These are phyloP conservation scores for Trichophyton simii DNA, from an alignment of 2,329 filamentous ascomycete genomes.

Conservation along the genomic window DNA sequence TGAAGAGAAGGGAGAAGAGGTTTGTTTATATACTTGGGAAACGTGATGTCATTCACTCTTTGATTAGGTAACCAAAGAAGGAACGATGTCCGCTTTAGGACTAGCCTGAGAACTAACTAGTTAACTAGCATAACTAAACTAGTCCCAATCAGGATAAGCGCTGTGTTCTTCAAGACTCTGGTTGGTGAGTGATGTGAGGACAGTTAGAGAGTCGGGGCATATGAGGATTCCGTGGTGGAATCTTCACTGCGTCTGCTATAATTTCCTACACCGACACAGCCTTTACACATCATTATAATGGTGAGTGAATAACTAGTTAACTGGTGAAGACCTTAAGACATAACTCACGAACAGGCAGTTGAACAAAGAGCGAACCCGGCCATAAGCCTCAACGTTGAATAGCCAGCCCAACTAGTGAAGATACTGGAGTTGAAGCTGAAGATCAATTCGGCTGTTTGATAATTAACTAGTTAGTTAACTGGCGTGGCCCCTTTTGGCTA, in stretches of 20 bases:
- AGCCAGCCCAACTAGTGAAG: not conserved
- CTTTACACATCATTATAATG: no score
- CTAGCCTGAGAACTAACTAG: not conserved
- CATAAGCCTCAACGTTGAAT: no score
- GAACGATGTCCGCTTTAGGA: not conserved
- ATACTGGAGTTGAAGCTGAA: not conserved
- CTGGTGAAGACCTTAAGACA: no score
- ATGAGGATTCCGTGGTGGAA: no score
- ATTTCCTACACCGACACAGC: no score
- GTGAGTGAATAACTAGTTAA: no score
- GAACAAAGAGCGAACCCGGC: no score
- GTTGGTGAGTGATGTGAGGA: no score
- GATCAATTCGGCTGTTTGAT: not conserved
- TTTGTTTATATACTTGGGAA: not conserved
- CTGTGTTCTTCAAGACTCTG: not conserved
- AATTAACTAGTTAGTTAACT: not conserved
- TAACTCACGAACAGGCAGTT: no score
- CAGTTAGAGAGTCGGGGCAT: no score
- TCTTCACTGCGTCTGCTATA: no score
- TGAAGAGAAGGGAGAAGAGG: not conserved
- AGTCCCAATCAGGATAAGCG: not conserved
- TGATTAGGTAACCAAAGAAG: not conserved
- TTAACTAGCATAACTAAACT: not conserved
- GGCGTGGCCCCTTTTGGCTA: not conserved
- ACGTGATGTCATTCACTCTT: not conserved